Evolutionary conservation across 768 basidiomycete species (phyloP), one percentile per base, ranked within the genome.

Genomic region (Lactarius sanguifluus): DNA sequence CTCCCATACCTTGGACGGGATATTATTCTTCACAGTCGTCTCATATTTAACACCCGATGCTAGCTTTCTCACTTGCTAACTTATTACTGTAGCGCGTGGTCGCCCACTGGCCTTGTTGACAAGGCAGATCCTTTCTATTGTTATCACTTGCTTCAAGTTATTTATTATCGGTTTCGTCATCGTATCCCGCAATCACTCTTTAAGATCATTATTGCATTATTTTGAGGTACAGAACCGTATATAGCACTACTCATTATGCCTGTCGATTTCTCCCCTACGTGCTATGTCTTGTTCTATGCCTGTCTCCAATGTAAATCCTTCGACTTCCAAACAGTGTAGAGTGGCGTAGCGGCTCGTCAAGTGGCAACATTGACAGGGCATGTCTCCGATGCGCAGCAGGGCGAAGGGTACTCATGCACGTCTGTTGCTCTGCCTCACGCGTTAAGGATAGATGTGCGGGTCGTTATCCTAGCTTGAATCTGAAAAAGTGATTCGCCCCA

Each of bases 1-100:
- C 62, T 47, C 32, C 62, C 36, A 55, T 38, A 43, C 40, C n/a
- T 8, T 66, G 57, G 5, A 41, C 47, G 6, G n/a, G 15, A 28
- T 18, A 52, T 16, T 30, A 41, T 45, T 40, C 38, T n/a, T 52
- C 18, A 43, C 52, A 43, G 43, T 52, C 58, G 62, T 58, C 1
- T 38, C 36, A 38, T 13, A 38, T 38, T 43, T 18, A 36, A 7
- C n/a, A 52, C 36, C 62, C 56, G 25, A 12, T 25, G 50, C 9
- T 50, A 43, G 8, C 20, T 7, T 15, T 20, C 61, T 36, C 7
- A 36, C 8, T 52, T 32, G 4, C 36, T 43, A 58, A 30, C 20
- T 23, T 47, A 59, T 65, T 28, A 12, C 20, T 45, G 20, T n/a
- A 47, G 10, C 50, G 61, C 61, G 9, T 30, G 15, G 28, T 28